A percentile compares a stretch with the other conserved stretches of the same genome.
phyloP scores from a whole-genome alignment of 371 early-diverging fungal genomes.

The Enteropsectra breve region DNA sequence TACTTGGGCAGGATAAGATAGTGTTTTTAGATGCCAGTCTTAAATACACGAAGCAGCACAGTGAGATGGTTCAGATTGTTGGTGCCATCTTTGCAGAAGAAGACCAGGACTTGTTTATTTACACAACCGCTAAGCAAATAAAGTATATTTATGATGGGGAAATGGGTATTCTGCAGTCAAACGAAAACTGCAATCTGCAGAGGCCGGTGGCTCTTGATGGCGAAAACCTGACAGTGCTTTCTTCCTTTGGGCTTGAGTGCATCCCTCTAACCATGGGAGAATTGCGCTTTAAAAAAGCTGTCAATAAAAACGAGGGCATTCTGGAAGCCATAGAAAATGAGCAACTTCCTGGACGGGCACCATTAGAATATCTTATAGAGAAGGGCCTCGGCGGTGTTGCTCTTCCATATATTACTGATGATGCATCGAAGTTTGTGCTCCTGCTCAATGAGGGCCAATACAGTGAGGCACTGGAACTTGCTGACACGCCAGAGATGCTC shows the following conservation, averaged over 20 bases:
- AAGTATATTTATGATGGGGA: constrained; percentile 91
- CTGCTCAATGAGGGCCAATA: constrained; percentile 37
- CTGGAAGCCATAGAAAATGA: constrained; percentile 79
- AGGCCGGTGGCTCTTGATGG: constrained; percentile 64
- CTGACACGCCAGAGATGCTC: constrained; percentile 19
- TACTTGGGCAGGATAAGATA: constrained; percentile 63
- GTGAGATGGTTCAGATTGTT: constrained; percentile 89
- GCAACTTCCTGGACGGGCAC: constrained; percentile 85
- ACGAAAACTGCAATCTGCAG: constrained; percentile 81
- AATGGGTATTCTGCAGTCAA: constrained; percentile 79
- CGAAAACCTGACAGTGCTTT: constrained; percentile 72
- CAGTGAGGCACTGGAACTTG: constrained; percentile 42
- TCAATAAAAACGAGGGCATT: constrained; percentile 78
- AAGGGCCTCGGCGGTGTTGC: constrained; percentile 92
- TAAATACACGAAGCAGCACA: constrained; percentile 70
- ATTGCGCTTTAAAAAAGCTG: constrained; percentile 83
- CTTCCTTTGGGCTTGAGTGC: constrained; percentile 71
- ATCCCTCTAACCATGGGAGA: constrained; percentile 86
- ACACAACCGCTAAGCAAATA: constrained; percentile 89
- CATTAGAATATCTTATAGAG: constrained; percentile 89
- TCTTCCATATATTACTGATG: constrained; percentile 86
- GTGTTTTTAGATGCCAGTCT: constrained; percentile 72
- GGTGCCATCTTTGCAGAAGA: constrained; percentile 69
- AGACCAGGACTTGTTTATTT: constrained; percentile 71
- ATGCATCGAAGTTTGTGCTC: constrained; percentile 81